Evolutionary conservation across 176 grass and related monocot species (phyloP), one percentile per base, ranked within the genome.

Genomic region (Oropetium thomaeum): DNA sequence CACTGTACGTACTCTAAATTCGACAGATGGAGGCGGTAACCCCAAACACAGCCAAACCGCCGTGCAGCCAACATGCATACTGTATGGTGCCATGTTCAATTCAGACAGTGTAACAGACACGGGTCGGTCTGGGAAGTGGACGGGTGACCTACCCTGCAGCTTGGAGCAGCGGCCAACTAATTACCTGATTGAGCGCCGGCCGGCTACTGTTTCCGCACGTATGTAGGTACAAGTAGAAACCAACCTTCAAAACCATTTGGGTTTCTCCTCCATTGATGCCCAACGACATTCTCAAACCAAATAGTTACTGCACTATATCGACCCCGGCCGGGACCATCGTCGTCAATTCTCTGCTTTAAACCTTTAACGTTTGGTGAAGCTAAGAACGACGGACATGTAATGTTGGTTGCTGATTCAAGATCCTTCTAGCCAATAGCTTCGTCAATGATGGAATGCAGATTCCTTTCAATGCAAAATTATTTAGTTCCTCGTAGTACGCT

Each of bases 221-320:
- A 52, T 4, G 12, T 10, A 17, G 10, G 79, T 49, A 29, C 84
- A 52, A 3, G 12, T 10, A 17, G 10, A 85, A 59, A 29, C 84
- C 35, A 70, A 64, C 65, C 44, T 65, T 65, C 43, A 54, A 81
- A 70, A 86, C 71, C 48, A 62, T 32, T 9, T 7, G 20, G 20
- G 48, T 27, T 5, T 47, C 31, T 58, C 34, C 20, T 43, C 11
- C 14, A 51, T 69, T 84, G 26, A 70, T 53, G 33, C 19, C 55
- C 23, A 73, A 81, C 23, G 67, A 81, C 77, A 54, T 69, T 80
- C 62, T 42, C 76, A 81, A 51, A 74, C 8, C 67, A 63, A 20
- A 54, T 23, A 34, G 42, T 81, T 30, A 63, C 62, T 80, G 9
- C 5, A 35, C 62, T 23, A 9, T 55, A 25, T 55, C n/a, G 25